Percentiles rank a stretch among this genome's conserved stretches.
Evolutionary conservation across 2,329 filamentous ascomycete genomes (phyloP).

Genomic region (Aspergillus sclerotialis): DNA sequence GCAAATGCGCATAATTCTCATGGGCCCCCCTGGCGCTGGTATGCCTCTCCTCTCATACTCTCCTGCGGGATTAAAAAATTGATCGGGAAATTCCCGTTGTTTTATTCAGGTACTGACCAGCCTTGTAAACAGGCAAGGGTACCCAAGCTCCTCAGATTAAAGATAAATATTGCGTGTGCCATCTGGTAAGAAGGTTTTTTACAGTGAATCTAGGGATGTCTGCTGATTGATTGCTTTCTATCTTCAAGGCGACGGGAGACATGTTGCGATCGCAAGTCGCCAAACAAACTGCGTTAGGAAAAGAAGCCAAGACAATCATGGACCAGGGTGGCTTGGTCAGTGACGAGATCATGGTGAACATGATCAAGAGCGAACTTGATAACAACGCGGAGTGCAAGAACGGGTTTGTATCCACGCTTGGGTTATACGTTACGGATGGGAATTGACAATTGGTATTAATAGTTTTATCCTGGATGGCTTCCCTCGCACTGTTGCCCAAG

Average conservation of each 20-base stretch:
- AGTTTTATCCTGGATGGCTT: constrained; percentile 99
- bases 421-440: background rate
- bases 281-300: constrained; percentile 89
- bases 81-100: constrained; percentile 1
- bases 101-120: constrained; percentile 10
- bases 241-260: constrained; percentile 71
- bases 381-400: constrained; percentile 93
- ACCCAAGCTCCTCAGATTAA: constrained; percentile 97
- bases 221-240: constrained; percentile 6
- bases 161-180: constrained; percentile 95
- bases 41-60: too few relatives aligned
- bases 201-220: background rate
- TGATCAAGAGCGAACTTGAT: constrained; percentile 97
- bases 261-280: constrained; percentile 98
- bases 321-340: constrained; percentile 94
- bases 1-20: constrained; percentile 90
- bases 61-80: background rate
- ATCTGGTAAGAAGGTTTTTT: constrained; percentile 61
- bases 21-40: constrained; percentile 97
- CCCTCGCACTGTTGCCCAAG: constrained; percentile 92
- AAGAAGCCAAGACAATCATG: constrained; percentile 99
- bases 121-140: constrained; percentile 69
- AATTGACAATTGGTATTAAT: constrained; percentile 10
- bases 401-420: constrained; percentile 57
- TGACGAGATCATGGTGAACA: constrained; percentile 98